Percentiles rank a stretch among this genome's conserved stretches.
These are phyloP conservation scores for Amanita thiersii DNA, from an alignment of 768 basidiomycete genomes.

Conservation along the genomic window DNA sequence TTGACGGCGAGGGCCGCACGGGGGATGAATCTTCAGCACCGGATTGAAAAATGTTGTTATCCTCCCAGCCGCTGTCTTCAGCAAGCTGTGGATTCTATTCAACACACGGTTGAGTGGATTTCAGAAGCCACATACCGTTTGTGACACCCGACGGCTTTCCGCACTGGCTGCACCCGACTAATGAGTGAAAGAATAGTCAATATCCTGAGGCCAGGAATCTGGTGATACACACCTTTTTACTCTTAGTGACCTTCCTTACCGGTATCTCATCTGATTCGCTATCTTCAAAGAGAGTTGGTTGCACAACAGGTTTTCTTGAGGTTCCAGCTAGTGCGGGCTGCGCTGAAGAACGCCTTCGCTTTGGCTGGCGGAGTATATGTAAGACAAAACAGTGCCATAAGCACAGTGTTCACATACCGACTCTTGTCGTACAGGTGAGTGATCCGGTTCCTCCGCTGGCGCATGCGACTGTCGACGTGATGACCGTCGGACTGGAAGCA, in stretches of 20 bases:
- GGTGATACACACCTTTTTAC: constrained; percentile 42
- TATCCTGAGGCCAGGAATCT: constrained; percentile 1
- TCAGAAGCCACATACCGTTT: constrained; percentile 22
- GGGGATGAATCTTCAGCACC: constrained; percentile 88
- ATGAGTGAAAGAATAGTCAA: constrained; percentile 8
- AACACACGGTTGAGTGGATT: background rate
- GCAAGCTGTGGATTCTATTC: constrained; percentile 13
- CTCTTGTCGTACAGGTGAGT: constrained; percentile 36
- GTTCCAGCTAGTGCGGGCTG: constrained; percentile 58
- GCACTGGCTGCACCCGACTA: constrained; percentile 42
- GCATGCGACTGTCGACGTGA: constrained; percentile 60
- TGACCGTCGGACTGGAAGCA: constrained; percentile 37
- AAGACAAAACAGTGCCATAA: too few relatives aligned
- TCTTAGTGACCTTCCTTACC: constrained; percentile 50
- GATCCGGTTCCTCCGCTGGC: constrained; percentile 32
- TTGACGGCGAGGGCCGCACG: constrained; percentile 51
- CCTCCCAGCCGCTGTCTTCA: constrained; percentile 85
- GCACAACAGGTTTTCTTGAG: constrained; percentile 25
- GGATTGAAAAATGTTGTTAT: constrained; percentile 85
- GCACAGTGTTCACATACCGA: constrained; percentile 36
- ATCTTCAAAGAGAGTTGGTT: constrained; percentile 53
- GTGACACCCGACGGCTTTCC: constrained; percentile 50
- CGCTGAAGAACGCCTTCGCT: constrained; percentile 73
- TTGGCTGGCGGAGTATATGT: constrained; percentile 50
- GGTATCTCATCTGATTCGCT: constrained; percentile 70